Percentiles rank a stretch among this genome's conserved stretches.
Evolutionary conservation across 768 basidiomycete genomes (phyloP).

Genomic region (Tremella mesenterica): DNA sequence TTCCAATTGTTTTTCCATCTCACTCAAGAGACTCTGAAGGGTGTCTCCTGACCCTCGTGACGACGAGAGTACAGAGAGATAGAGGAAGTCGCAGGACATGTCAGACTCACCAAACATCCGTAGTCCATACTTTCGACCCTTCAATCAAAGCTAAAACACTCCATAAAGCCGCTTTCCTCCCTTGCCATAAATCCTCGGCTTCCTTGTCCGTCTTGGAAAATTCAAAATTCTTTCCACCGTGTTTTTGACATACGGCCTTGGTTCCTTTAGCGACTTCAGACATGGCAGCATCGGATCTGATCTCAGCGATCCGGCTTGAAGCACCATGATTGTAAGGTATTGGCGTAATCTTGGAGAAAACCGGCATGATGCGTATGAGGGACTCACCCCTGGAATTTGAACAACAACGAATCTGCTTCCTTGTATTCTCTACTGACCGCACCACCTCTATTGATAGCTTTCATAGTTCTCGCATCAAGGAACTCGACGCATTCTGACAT

Average conservation of each 20-base stretch:
- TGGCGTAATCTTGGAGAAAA: background rate
- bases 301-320: background rate
- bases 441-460: conserved; percentile 63
- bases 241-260: conserved; percentile 56
- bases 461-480: conserved; percentile 67
- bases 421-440: conserved; percentile 56
- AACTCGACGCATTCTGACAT: conserved; percentile 74
- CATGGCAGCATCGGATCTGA: conserved; percentile 50
- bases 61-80: background rate
- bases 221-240: conserved; percentile 61
- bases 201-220: conserved; percentile 68
- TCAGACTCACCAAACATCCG: conserved; percentile 71
- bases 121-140: conserved; percentile 67
- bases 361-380: background rate
- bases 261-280: conserved; percentile 55
- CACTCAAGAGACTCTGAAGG: background rate
- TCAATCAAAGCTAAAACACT: conserved; percentile 60
- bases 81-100: conserved; percentile 48
- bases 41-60: too few species aligned
- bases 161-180: conserved; percentile 74
- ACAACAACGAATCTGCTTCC: conserved; percentile 70
- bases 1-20: background rate
- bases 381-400: conserved; percentile 70
- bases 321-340: background rate
- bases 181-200: conserved; percentile 70